Evolutionary conservation across 164 flowering plant species (phyloP).

Genomic region (Vitis labrusca): DNA sequence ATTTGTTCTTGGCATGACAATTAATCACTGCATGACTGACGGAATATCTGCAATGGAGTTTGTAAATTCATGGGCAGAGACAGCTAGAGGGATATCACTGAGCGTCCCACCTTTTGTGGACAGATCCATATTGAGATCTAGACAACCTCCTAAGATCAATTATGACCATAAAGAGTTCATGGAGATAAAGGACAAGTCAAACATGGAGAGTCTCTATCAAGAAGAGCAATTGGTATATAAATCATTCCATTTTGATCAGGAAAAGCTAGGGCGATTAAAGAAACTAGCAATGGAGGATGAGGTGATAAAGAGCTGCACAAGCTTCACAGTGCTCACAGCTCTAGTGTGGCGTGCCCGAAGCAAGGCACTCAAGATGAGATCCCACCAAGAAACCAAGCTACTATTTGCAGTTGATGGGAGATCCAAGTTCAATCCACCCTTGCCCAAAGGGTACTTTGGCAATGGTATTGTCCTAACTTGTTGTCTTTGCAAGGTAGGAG

Average conservation of each 20-base stretch:
- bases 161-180: slow-evolving; percentile 12
- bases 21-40: slow-evolving; percentile 25
- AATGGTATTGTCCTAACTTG: slow-evolving; percentile 11
- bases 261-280: slow-evolving; percentile 10
- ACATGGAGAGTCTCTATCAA: slow-evolving; percentile 6
- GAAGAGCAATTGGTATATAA: slow-evolving; percentile 4
- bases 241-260: slow-evolving; percentile 12
- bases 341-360: slow-evolving; percentile 20
- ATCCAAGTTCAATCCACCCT: slow-evolving; percentile 17
- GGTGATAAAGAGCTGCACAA: slow-evolving; percentile 12
- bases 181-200: slow-evolving; percentile 12
- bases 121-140: slow-evolving; percentile 16
- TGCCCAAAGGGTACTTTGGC: slow-evolving; percentile 30
- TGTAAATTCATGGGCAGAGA: slow-evolving; percentile 33
- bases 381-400: slow-evolving; percentile 23
- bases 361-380: slow-evolving; percentile 18
- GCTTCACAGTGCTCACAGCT: slow-evolving; percentile 18
- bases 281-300: slow-evolving; percentile 17
- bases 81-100: slow-evolving; percentile 21
- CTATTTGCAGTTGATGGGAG: slow-evolving; percentile 20
- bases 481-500: slow-evolving; percentile 19
- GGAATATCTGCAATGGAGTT: slow-evolving; percentile 24
- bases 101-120: slow-evolving; percentile 17
- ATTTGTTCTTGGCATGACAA: slow-evolving; percentile 17
- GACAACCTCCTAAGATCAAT: slow-evolving; percentile 9